phyloP scores from a whole-genome alignment of 2,329 filamentous ascomycete species.

The Dissoconium aciculare region DNA sequence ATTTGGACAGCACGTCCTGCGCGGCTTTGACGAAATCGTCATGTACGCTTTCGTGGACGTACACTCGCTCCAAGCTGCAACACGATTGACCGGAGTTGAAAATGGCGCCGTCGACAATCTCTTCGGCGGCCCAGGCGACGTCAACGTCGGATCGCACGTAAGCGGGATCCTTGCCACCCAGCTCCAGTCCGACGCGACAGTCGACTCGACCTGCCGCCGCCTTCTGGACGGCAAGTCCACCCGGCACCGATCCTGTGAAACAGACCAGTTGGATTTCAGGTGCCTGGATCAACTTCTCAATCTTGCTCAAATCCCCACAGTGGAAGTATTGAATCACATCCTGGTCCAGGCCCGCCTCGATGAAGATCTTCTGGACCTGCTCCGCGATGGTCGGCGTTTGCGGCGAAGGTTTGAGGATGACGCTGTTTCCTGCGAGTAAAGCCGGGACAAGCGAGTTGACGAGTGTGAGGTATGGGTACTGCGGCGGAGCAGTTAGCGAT shows the following conservation, averaged over 20 bases:
- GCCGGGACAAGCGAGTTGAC: conserved; percentile 87
- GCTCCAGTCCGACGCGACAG: conserved; percentile 73
- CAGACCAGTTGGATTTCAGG: conserved; percentile 67
- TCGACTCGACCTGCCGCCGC: conserved; percentile 65
- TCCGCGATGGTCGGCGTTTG: conserved; percentile 89
- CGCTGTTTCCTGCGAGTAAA: conserved; percentile 75
- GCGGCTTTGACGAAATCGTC: conserved; percentile 67
- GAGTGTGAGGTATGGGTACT: conserved; percentile 91
- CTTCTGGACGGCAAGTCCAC: conserved; percentile 71
- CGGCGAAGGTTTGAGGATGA: conserved; percentile 87
- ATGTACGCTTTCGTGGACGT: conserved; percentile 73
- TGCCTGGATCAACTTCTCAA: conserved; percentile 65
- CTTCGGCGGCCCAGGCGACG: conserved; percentile 75
- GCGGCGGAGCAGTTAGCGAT: conserved; percentile 6
- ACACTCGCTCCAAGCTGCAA: conserved; percentile 82
- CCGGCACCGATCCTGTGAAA: conserved; percentile 86
- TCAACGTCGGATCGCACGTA: conserved; percentile 81
- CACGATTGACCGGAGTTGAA: conserved; percentile 99
- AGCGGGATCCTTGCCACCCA: conserved; percentile 89
- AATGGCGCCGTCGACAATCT: conserved; percentile 88
- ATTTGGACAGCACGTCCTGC: conserved; percentile 61
- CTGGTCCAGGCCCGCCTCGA: conserved; percentile 62
- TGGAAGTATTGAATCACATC: conserved; percentile 89
- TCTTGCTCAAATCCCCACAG: conserved; percentile 59
- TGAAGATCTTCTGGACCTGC: conserved; percentile 62